Conservation (phyloP, 1,139 yeast genomes). For the Debaryomycetaceae sp. region DNA sequence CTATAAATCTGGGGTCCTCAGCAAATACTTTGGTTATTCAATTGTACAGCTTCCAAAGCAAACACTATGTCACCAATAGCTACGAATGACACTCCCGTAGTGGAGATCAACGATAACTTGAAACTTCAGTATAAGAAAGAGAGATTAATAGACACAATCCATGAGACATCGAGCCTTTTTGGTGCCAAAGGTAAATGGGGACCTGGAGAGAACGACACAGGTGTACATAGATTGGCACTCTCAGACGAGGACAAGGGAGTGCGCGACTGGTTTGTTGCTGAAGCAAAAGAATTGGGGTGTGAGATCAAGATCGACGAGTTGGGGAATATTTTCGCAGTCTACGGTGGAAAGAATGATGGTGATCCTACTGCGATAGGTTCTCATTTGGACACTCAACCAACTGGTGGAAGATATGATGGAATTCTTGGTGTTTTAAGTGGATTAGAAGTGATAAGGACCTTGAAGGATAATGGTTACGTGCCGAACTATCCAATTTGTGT, state of each 20-base stretch:
- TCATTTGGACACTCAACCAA: conserved; percentile 76
- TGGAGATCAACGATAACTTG: neutral
- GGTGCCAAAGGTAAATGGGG: conserved; percentile 69
- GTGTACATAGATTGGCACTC: conserved; percentile 60
- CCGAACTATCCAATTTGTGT: conserved; percentile 67
- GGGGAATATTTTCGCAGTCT: conserved; percentile 66
- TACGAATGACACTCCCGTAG: neutral
- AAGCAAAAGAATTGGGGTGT: conserved; percentile 55
- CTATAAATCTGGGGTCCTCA: neutral
- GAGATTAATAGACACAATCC: conserved; percentile 55
- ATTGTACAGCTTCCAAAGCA: too few species aligned
- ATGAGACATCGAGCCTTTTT: conserved; percentile 52
- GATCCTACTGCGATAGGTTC: conserved; percentile 70
- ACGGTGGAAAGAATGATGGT: conserved; percentile 51
- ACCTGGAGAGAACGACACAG: conserved; percentile 51
- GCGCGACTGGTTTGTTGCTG: conserved; percentile 64
- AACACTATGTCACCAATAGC: neutral
- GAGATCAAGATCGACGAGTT: conserved; percentile 53
- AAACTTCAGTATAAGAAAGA: conserved; percentile 11
- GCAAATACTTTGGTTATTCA: neutral
- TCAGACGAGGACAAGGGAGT: conserved; percentile 60
- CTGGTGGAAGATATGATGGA: conserved; percentile 75
- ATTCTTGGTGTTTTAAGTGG: conserved; percentile 61
- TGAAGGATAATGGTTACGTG: conserved; percentile 52
- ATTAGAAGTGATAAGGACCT: conserved; percentile 60